phyloP scores from a whole-genome alignment of 345 rosid species.

The Reutealis trisperma region DNA sequence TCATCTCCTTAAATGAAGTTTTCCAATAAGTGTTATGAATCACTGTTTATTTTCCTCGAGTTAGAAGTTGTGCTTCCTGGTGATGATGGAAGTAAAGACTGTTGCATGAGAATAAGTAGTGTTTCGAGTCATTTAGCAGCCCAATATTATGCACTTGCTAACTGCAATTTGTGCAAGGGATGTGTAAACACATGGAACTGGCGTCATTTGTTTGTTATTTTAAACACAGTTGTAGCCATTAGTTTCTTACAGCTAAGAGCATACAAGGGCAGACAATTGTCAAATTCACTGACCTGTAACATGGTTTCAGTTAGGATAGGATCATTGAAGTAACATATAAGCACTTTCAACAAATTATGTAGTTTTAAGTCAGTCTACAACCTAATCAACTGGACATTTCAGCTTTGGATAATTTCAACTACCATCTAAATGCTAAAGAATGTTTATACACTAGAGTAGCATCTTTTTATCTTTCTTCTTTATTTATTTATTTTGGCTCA shows the following conservation, averaged over 20 bases:
- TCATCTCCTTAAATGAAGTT: constrained; percentile 16
- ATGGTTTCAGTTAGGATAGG: neutral
- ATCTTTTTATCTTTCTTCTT: neutral
- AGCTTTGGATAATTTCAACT: neutral
- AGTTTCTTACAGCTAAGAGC: neutral
- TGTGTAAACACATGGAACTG: constrained; percentile 13
- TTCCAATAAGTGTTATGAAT: constrained; percentile 1
- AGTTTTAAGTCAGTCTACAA: neutral
- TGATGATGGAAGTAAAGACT: neutral
- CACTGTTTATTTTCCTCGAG: constrained; percentile 4
- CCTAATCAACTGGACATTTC: neutral
- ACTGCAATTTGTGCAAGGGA: constrained; percentile 2
- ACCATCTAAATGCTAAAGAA: no score
- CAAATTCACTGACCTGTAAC: neutral
- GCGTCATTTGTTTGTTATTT: neutral
- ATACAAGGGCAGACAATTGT: neutral
- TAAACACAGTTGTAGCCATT: neutral
- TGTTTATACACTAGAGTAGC: neutral
- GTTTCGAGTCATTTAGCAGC: neutral
- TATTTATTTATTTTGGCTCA: neutral
- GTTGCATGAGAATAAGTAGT: constrained; percentile 1
- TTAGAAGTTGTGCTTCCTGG: constrained; percentile 14
- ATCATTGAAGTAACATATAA: neutral
- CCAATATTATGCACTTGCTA: constrained; percentile 2
- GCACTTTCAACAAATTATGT: neutral